Percentiles rank a stretch among this genome's conserved stretches.
Evolutionary conservation across 192 early-diverging fungal species (phyloP).

Genomic region (Coemansia sp.): DNA sequence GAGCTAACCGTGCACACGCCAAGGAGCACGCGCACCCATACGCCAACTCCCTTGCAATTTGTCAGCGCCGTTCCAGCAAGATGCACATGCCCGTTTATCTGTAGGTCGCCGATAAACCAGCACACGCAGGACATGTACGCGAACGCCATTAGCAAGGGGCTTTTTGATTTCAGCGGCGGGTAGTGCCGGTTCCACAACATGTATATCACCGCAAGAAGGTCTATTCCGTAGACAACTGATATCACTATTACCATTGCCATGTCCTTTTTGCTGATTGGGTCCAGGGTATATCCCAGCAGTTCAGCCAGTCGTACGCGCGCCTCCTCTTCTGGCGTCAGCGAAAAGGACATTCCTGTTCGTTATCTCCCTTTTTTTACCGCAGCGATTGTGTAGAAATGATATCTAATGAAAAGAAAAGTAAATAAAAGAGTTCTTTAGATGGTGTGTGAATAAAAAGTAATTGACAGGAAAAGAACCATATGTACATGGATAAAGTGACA

Average conservation of each 20-base stretch:
- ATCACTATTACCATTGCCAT: conserved; percentile 31
- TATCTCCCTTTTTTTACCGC: background rate
- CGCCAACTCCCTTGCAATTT: conserved; percentile 37
- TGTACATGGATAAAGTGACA: background rate
- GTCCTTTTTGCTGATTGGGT: conserved; percentile 36
- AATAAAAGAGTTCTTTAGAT: background rate
- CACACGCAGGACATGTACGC: conserved; percentile 27
- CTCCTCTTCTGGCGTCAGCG: conserved; percentile 31
- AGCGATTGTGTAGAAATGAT: background rate
- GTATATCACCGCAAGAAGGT: conserved; percentile 35
- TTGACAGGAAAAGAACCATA: background rate
- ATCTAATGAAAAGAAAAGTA: background rate
- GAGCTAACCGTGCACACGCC: conserved; percentile 52
- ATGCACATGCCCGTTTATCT: conserved; percentile 54
- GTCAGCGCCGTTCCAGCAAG: conserved; percentile 15
- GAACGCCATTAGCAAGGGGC: conserved; percentile 36
- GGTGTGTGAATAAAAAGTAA: background rate
- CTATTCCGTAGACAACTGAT: conserved; percentile 31
- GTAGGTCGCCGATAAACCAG: conserved; percentile 52
- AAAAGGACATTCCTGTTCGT: conserved; percentile 29
- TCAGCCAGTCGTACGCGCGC: conserved; percentile 27
- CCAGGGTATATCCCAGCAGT: conserved; percentile 30
- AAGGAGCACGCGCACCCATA: conserved; percentile 50
- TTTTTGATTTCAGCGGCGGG: conserved; percentile 49
- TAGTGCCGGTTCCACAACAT: conserved; percentile 44